A percentile compares a stretch with the other conserved stretches of the same genome.
Evolutionary conservation across 2,329 filamentous ascomycete species (phyloP).

Genomic region (Penicillium griseofulvum): DNA sequence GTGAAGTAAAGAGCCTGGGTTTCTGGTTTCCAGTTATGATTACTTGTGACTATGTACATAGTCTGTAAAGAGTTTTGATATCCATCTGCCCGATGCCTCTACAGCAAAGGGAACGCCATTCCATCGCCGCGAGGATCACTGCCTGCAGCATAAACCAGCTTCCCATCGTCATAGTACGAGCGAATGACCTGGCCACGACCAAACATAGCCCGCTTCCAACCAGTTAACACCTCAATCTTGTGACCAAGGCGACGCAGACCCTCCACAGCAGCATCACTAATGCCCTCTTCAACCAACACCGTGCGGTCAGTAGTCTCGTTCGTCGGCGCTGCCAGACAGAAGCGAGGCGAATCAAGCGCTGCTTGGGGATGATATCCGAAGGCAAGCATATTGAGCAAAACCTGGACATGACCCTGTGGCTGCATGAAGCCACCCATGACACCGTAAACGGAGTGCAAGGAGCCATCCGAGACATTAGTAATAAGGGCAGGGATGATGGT

Average conservation of each 20-base stretch:
- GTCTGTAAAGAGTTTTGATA: background rate
- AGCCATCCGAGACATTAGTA: conserved; percentile 71
- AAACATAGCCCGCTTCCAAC: conserved; percentile 22
- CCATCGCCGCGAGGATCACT: conserved; percentile 89
- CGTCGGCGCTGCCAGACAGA: conserved; percentile 76
- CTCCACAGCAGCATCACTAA: conserved; percentile 18
- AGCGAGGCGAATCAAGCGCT: conserved; percentile 84
- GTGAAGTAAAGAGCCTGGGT: background rate
- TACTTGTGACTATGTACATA: background rate
- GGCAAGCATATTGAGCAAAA: conserved; percentile 82
- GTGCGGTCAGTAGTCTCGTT: conserved; percentile 44
- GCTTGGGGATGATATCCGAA: conserved; percentile 81
- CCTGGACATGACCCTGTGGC: conserved; percentile 92
- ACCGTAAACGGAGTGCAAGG: conserved; percentile 81
- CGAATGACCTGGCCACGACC: conserved; percentile 26
- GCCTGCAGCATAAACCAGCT: conserved; percentile 77
- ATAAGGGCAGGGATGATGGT: conserved; percentile 94
- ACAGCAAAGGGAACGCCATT: conserved; percentile 54
- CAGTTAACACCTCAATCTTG: conserved; percentile 20
- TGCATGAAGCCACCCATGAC: conserved; percentile 99
- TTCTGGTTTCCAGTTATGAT: background rate
- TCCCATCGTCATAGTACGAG: conserved; percentile 69
- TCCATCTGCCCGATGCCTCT: background rate
- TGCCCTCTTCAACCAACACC: conserved; percentile 23
- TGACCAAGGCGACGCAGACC: conserved; percentile 22